Percentiles rank a stretch among this genome's conserved stretches.
Conservation (phyloP, 2,329 filamentous ascomycete genomes). For the Lachnellula cervina region DNA sequence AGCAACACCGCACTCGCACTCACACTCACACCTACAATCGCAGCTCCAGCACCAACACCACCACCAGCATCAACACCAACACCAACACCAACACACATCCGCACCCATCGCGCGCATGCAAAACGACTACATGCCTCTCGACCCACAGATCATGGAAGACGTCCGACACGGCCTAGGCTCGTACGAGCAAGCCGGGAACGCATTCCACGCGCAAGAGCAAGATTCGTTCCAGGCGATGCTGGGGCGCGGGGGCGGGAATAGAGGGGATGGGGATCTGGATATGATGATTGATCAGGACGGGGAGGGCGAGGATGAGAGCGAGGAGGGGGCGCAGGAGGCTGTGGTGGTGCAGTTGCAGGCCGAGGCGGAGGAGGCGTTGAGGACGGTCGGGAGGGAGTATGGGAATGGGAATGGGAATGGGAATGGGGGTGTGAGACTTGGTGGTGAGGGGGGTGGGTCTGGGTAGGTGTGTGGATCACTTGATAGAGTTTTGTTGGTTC, state of each 20-base stretch:
- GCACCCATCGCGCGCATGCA: slow-evolving; percentile 31
- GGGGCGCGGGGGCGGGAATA: slow-evolving; percentile 3
- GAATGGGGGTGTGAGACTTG: background rate
- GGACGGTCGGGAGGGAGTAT: slow-evolving; percentile 14
- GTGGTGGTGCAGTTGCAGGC: slow-evolving; percentile 16
- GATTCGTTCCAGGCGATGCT: slow-evolving; percentile 27
- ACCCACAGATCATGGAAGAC: slow-evolving; percentile 57
- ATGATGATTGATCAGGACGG: slow-evolving; percentile 30
- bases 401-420: slow-evolving; percentile 1
- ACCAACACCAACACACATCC: slow-evolving; percentile 4
- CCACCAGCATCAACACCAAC: background rate
- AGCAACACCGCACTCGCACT: background rate
- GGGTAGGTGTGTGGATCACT: background rate
- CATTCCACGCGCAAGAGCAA: slow-evolving; percentile 8
- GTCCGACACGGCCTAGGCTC: slow-evolving; percentile 38
- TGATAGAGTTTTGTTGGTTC: too few species aligned
- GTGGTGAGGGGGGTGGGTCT: background rate
- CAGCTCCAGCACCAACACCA: slow-evolving; percentile 5
- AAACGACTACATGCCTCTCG: slow-evolving; percentile 43
- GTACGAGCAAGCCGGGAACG: slow-evolving; percentile 11
- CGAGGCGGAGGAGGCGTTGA: slow-evolving; percentile 17
- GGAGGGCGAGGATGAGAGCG: slow-evolving; percentile 9
- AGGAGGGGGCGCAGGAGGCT: slow-evolving; percentile 4
- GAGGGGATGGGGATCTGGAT: slow-evolving; percentile 23
- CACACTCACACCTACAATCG: slow-evolving; percentile 2